Evolutionary conservation across 2,329 filamentous ascomycete species (phyloP), one percentile per base, ranked within the genome.

Genomic region (Fusarium kyushuense): DNA sequence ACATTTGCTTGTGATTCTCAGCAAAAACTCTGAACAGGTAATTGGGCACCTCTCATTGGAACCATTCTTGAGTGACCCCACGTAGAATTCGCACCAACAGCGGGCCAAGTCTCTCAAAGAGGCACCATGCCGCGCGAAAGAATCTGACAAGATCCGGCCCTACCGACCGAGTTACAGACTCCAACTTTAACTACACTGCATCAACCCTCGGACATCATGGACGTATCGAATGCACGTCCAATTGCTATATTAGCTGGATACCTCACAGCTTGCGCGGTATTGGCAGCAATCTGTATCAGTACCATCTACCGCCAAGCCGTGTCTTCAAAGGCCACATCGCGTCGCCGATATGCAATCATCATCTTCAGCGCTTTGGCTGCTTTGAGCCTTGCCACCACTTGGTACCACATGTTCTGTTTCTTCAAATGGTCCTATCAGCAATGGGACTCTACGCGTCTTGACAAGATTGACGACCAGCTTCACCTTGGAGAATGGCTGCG

Each of bases 1-100:
- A 35, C 19, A 23, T 32, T 45, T 32, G 49, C 49, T 53, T 53
- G 49, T 53, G 48, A 51, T 29, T 51, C n/a, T 36, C 32, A 49
- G 30, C 30, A 35, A 21, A 25, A 38, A 27, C 19, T 35, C 30
- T 23, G 17, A 8, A 25, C 21, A 25, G 32, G 17, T 21, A 48
- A 48, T 48, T n/a, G 30, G 21, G 6, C 12, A 42, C 13, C 11
- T 32, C 25, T 32, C 27, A 32, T 41, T 30, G 35, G 36, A 16
- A 21, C 29, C 19, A 5, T 13, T 8, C 2, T n/a, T 19, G 21
- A 19, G 10, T 6, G 51, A 45, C 21, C 23, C 51, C 36, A 33
- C 27, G 51, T 13, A 13, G 11, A 33, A 13, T 16, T 32, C 6
- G 30, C 13, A 32, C 27, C 45, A 17, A 9, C 16, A 12, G 19